A percentile compares a stretch with the other conserved stretches of the same genome.
phyloP scores from a whole-genome alignment of 1,284 basidiomycete genomes.

The Cerrena zonata region DNA sequence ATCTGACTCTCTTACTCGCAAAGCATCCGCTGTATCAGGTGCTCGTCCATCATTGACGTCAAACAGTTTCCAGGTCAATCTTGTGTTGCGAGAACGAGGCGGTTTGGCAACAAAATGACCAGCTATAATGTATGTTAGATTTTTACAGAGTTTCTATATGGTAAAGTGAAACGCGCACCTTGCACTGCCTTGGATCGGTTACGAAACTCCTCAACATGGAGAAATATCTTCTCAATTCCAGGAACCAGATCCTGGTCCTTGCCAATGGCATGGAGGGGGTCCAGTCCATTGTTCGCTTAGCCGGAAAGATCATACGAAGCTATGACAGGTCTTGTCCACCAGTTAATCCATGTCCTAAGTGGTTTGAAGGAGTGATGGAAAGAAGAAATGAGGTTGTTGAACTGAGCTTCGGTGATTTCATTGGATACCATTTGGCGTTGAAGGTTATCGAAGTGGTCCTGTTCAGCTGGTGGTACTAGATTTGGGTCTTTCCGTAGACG shows the following conservation, averaged over 20 bases:
- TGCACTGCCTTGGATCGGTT: not conserved
- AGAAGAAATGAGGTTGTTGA: not conserved
- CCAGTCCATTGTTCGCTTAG: slow-evolving; percentile 11
- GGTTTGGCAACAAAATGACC: not conserved
- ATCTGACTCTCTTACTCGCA: not conserved
- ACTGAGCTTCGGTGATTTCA: not conserved
- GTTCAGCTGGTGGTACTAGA: not conserved
- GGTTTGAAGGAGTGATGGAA: not conserved
- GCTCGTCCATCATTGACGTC: not conserved
- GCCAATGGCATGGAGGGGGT: slow-evolving; percentile 20
- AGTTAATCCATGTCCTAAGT: slow-evolving; percentile 15
- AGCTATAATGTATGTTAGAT: too few relatives aligned
- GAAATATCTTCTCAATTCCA: not conserved
- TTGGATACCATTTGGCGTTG: not conserved
- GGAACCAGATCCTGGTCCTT: slow-evolving; percentile 2
- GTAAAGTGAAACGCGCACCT: too few relatives aligned
- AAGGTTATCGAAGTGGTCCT: not conserved
- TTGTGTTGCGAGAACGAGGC: not conserved
- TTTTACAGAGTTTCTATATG: too few relatives aligned
- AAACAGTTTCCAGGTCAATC: not conserved
- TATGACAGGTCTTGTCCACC: slow-evolving; percentile 18
- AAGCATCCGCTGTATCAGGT: not conserved
- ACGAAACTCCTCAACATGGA: not conserved
- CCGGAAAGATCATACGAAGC: slow-evolving; percentile 24
- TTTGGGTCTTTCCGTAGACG: slow-evolving; percentile 1